These are phyloP conservation scores for Poa annua DNA, from an alignment of 176 grass and related monocot species.

Conservation along the genomic window DNA sequence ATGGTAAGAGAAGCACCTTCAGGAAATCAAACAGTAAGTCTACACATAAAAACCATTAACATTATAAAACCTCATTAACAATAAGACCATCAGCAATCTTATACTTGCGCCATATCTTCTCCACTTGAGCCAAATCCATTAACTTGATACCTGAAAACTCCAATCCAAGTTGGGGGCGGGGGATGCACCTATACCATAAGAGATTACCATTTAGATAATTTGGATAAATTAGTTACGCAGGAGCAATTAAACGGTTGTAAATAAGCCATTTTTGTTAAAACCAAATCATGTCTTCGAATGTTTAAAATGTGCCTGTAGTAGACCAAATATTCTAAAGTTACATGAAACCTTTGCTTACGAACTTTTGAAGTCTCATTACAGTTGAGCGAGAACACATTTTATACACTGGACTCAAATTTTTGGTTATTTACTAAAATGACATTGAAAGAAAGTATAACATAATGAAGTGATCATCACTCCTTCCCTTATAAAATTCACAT, in stretches of 20 bases:
- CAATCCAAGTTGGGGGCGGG: not conserved
- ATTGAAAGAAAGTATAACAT: not conserved
- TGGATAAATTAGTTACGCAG: not conserved
- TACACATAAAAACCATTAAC: not conserved
- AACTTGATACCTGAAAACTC: not conserved
- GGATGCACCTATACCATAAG: not conserved
- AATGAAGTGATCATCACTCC: not conserved
- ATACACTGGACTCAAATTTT: not conserved
- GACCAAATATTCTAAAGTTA: not conserved
- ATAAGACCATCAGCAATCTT: slow-evolving; percentile 9
- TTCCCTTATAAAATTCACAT: not conserved
- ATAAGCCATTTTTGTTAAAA: not conserved
- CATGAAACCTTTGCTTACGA: not conserved
- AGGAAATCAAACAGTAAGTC: not conserved
- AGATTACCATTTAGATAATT: not conserved
- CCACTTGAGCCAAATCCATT: not conserved
- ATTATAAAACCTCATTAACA: not conserved
- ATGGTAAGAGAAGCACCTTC: not conserved
- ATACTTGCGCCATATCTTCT: not conserved
- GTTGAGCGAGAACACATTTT: not conserved
- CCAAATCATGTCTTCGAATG: not conserved
- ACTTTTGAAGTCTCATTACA: not conserved
- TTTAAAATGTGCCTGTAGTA: not conserved
- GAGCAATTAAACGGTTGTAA: not conserved
- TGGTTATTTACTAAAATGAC: not conserved